Base-by-base conservation (phyloP, 1,139 yeast species). In the Hanseniaspora uvarum region DNA sequence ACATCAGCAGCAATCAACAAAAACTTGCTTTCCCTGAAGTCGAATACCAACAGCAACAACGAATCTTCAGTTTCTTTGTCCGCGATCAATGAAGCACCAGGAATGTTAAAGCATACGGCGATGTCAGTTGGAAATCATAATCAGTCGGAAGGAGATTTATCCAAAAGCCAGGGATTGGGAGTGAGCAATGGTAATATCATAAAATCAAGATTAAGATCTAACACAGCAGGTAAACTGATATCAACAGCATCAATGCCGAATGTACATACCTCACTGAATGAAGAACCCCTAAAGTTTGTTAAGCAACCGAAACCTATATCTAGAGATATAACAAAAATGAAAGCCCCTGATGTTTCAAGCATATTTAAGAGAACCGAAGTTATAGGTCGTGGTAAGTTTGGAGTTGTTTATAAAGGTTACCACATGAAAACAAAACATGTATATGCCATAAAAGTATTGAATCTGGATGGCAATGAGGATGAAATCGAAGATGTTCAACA, bases 331-430 rank as follows among this genome's bases (percentile, higher is more conserved):
- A 3, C 14, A 10, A 28, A 31, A 30, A 24, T 28, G 28, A 30
- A 21, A 6, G 37, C 52, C 12, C 53, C 55, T 18, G 64, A 63
- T 52, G 71, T 72, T 1, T 63, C 68, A 3, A 68, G 70, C 57
- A 63, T 75, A 51, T 87, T 81, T 69, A 80, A 82, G 63, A 76
- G 96, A 52, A 85, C 94, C 12, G 97, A 92, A 67, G 83, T 89
- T 43, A 83, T 94, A 24, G 99, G 98, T 6, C 76, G 95, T 58
- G 99, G 99, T 18, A 89, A 88, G 70, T 94, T 92, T 68, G 99
- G 99, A 40, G 83, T 89, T 36, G 99, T 94, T 11, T 94, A 92
- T 69, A 89, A 88, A 65, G 95, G 96, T 64, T 65, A 70, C 38
- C 72, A 70, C 55, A 58, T 67, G 10, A 63, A 66, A 34, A 69